Conservation (phyloP, 352 stramenopile genomes). For the Saprolegnia parasitica region DNA sequence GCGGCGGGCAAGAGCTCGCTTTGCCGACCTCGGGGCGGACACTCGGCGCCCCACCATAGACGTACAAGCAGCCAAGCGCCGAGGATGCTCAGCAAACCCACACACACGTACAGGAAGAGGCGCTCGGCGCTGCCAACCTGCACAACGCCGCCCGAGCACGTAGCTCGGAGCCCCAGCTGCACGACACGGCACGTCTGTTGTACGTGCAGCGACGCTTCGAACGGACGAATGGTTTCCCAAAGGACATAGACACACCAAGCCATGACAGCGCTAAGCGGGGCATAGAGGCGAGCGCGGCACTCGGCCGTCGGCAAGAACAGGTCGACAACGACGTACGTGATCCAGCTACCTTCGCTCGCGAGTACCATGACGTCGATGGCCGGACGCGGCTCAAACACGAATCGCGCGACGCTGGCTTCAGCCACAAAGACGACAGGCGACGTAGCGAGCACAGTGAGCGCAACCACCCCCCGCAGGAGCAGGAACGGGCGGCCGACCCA, state of each 20-base stretch:
- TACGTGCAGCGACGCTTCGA: too few species aligned
- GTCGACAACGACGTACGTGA: constrained; percentile 6
- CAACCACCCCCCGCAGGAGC: neutral
- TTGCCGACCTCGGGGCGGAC: neutral
- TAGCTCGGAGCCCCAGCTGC: too few species aligned
- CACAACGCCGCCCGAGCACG: too few species aligned
- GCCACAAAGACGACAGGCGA: neutral
- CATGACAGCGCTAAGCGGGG: neutral
- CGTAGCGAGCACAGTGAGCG: neutral
- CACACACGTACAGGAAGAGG: too few species aligned
- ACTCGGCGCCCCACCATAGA: neutral
- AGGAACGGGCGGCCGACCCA: constrained; percentile 18
- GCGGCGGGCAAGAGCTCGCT: neutral
- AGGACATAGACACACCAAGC: neutral
- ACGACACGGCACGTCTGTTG: too few species aligned
- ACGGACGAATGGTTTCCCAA: too few species aligned
- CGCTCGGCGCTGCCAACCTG: too few species aligned
- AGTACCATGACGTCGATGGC: neutral
- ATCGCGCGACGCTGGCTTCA: neutral
- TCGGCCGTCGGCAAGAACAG: neutral
- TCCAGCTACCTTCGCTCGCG: constrained; percentile 6
- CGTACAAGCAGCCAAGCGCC: too few species aligned
- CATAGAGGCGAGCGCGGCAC: neutral
- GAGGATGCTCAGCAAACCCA: too few species aligned
- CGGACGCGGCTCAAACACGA: neutral